phyloP scores from a whole-genome alignment of 306 rosid species.

The Lathyrus tuberosus region DNA sequence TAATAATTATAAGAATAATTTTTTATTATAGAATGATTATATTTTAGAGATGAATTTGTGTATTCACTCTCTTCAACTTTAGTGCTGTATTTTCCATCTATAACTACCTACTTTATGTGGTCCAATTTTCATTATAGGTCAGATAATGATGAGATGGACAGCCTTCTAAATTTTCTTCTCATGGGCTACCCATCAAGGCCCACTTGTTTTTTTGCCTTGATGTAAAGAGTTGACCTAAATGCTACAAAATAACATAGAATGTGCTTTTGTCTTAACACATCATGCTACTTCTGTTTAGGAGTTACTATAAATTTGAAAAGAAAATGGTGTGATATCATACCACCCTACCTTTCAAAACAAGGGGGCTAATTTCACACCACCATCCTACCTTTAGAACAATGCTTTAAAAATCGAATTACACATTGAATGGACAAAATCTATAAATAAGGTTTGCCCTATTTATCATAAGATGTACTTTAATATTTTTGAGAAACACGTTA shows the following conservation, averaged over 20 bases:
- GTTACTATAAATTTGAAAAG: not conserved
- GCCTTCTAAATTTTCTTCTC: conserved; percentile 9
- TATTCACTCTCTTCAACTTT: not conserved
- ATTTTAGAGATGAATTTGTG: not conserved
- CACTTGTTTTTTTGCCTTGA: conserved; percentile 31
- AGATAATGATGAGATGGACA: conserved; percentile 28
- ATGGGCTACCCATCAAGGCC: conserved; percentile 26
- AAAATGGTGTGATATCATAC: too few species aligned
- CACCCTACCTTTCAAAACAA: too few species aligned
- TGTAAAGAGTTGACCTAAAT: conserved; percentile 29
- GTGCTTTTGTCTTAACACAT: conserved; percentile 9
- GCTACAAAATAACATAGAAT: not conserved
- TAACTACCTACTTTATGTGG: conserved; percentile 9
- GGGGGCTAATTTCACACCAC: too few species aligned
- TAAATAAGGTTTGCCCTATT: too few species aligned
- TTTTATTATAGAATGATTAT: too few species aligned
- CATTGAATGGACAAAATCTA: not conserved
- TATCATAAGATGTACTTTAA: too few species aligned
- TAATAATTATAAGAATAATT: not conserved
- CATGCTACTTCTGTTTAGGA: not conserved
- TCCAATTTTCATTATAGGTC: conserved; percentile 25
- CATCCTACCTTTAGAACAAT: too few species aligned
- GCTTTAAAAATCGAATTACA: not conserved
- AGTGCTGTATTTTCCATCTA: conserved; percentile 11
- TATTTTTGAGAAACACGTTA: too few species aligned